Base-by-base conservation (phyloP, 139 green algal genomes). In the Coelastrella sp. region DNA sequence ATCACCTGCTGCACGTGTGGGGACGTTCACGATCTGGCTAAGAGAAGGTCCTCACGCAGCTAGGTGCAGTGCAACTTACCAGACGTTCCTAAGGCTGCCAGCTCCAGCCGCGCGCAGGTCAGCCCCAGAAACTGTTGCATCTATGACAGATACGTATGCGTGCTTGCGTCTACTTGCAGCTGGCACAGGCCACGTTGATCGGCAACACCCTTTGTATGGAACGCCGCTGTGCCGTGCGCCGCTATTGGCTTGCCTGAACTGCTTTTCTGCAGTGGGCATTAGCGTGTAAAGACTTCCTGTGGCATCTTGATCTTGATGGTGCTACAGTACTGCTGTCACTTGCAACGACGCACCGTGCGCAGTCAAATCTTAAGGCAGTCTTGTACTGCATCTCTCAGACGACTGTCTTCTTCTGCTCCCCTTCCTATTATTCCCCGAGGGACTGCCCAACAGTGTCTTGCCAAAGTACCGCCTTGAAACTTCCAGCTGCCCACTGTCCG, bases 51-150 rank as follows among this genome's bases (percentile, higher is more conserved):
- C 14, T 27, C 14, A 24, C 25, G 59, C 27, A n/a, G 76, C 27
- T n/a, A 22, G 76, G 24, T 82, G 76, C 76, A 20, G 76, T 17
- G 15, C 63, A 82, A 6, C 76, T 58, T 24, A 82, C 76, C 76
- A n/a, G 27, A 10, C 24, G 27, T n/a, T n/a, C 76, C 76, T 58
- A 60, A n/a, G 14, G 76, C 10, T 57, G 14, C 76, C 24, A 82
- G 24, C n/a, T 27, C 12, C 76, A 82, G 35, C 14, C n/a, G 22
- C 3, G 27, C 27, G 7, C 76, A 24, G 10, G 76, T 82, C 10
- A 82, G 25, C 8, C 76, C 76, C 59, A 60, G 17, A 82, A 82
- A 82, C 76, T 82, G n/a, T 60, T 65, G 27, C 76, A 82, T 82
- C 59, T 70, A 17, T 70, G 35, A 49, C 35, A 49, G 35, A 49